phyloP scores from a whole-genome alignment of 768 basidiomycete genomes.

The Leucocoprinus birnbaumii region DNA sequence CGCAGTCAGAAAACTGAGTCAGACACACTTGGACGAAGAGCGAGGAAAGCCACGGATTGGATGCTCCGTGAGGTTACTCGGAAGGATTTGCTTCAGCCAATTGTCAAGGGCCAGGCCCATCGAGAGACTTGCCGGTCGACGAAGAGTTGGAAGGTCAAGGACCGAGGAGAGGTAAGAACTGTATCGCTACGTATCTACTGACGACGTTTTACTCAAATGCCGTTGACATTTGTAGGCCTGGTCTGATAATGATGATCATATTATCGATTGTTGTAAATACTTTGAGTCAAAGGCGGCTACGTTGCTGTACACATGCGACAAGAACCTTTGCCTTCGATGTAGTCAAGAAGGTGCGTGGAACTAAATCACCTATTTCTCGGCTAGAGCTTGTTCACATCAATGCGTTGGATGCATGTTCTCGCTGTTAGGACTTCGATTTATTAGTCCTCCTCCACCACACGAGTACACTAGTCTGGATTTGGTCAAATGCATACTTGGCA shows the following conservation, averaged over 20 bases:
- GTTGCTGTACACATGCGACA: constrained; percentile 67
- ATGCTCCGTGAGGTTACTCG: constrained; percentile 58
- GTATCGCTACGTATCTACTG: not conserved
- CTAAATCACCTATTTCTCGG: constrained; percentile 15
- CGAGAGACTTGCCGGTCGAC: constrained; percentile 61
- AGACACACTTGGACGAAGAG: constrained; percentile 53
- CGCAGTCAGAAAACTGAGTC: constrained; percentile 44
- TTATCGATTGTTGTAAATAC: constrained; percentile 74
- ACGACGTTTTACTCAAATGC: not conserved
- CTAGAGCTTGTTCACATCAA: not conserved
- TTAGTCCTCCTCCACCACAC: constrained; percentile 28
- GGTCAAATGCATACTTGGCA: constrained; percentile 30
- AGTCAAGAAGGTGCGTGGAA: constrained; percentile 23
- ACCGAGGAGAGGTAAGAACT: constrained; percentile 40
- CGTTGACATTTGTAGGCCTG: not conserved
- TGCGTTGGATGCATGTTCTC: not conserved
- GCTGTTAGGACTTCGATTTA: constrained; percentile 30
- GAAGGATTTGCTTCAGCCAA: constrained; percentile 21
- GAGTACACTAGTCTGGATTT: constrained; percentile 53
- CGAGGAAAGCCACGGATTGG: constrained; percentile 70
- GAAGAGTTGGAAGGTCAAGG: constrained; percentile 56
- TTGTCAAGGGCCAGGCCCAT: constrained; percentile 58
- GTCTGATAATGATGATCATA: constrained; percentile 46
- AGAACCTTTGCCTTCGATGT: constrained; percentile 53
- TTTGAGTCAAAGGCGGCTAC: constrained; percentile 46